These are phyloP conservation scores for Penicillium sp. DNA, from an alignment of 2,329 filamentous ascomycete genomes.

Conservation along the genomic window DNA sequence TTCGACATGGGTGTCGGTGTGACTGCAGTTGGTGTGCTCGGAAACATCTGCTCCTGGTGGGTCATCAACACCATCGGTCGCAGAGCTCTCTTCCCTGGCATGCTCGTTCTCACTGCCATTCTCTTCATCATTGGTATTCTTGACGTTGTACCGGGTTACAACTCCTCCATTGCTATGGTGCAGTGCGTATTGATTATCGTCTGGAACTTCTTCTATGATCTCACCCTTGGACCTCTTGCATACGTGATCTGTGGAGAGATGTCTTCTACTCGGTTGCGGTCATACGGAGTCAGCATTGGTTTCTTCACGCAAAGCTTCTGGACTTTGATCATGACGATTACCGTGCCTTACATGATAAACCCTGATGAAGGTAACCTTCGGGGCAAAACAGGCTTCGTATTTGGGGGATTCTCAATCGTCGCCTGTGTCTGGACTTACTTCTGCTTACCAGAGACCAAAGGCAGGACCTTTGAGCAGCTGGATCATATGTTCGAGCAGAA, in stretches of 20 bases:
- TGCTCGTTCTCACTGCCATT: slow-evolving; percentile 31
- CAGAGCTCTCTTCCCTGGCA: slow-evolving; percentile 35
- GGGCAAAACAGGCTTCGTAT: slow-evolving; percentile 35
- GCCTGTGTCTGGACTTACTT: slow-evolving; percentile 22
- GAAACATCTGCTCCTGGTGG: slow-evolving; percentile 36
- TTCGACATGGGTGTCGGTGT: slow-evolving; percentile 14
- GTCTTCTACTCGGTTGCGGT: slow-evolving; percentile 8
- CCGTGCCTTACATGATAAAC: slow-evolving; percentile 11
- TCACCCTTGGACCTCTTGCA: slow-evolving; percentile 10
- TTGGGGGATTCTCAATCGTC: slow-evolving; percentile 19
- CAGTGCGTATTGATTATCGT: slow-evolving; percentile 8
- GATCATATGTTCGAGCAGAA: slow-evolving; percentile 12
- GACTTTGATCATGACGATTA: slow-evolving; percentile 6
- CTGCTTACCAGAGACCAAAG: slow-evolving; percentile 25
- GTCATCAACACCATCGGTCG: slow-evolving; percentile 37
- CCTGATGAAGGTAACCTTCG: slow-evolving; percentile 27
- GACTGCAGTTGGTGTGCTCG: slow-evolving; percentile 38
- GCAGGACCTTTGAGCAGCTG: slow-evolving; percentile 19
- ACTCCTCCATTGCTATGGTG: slow-evolving; percentile 4
- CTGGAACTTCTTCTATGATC: slow-evolving; percentile 13
- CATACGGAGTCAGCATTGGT: slow-evolving; percentile 6
- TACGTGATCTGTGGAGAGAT: slow-evolving; percentile 13
- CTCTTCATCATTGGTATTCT: slow-evolving; percentile 28
- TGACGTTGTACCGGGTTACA: slow-evolving; percentile 8
- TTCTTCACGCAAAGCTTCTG: slow-evolving; percentile 8